Evolutionary conservation across 1,284 basidiomycete genomes (phyloP).

Genomic region (Calocybe gambosa): DNA sequence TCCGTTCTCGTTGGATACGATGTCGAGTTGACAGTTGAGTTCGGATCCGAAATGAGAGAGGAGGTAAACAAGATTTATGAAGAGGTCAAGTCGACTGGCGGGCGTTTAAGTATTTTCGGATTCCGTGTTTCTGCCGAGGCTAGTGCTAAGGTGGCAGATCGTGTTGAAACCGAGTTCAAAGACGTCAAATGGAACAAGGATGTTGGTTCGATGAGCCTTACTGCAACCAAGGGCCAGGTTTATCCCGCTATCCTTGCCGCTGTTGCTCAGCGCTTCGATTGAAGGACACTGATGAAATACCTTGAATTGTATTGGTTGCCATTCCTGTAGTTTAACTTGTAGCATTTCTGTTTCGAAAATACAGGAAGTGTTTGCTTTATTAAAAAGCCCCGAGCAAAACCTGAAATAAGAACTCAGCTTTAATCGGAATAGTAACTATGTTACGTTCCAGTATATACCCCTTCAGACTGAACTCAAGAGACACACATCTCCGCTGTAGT

Average conservation of each 20-base stretch:
- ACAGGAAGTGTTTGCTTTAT: too few species aligned
- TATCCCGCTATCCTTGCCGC: background rate
- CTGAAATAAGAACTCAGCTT: too few species aligned
- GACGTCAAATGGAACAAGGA: background rate
- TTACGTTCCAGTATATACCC: too few species aligned
- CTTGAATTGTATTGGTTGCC: background rate
- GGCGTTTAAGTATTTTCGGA: background rate
- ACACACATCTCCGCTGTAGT: too few species aligned
- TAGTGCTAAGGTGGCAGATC: background rate
- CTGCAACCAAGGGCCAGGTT: background rate
- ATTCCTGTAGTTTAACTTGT: too few species aligned
- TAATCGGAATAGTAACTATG: too few species aligned
- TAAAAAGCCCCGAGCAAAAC: too few species aligned
- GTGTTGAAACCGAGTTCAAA: background rate
- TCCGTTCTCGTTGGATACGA: conserved; percentile 1
- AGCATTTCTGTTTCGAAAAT: too few species aligned
- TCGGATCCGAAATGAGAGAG: background rate
- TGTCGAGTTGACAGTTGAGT: conserved; percentile 1
- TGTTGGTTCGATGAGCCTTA: conserved; percentile 1
- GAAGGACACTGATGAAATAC: background rate
- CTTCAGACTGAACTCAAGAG: too few species aligned
- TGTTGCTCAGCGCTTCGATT: conserved; percentile 1
- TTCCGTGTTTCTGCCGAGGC: background rate
- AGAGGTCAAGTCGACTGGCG: background rate
- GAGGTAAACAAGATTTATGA: conserved; percentile 1